Evolutionary conservation across 495 filamentous ascomycete species (phyloP), one percentile per base, ranked within the genome.

Genomic region (Choiromyces venosus): DNA sequence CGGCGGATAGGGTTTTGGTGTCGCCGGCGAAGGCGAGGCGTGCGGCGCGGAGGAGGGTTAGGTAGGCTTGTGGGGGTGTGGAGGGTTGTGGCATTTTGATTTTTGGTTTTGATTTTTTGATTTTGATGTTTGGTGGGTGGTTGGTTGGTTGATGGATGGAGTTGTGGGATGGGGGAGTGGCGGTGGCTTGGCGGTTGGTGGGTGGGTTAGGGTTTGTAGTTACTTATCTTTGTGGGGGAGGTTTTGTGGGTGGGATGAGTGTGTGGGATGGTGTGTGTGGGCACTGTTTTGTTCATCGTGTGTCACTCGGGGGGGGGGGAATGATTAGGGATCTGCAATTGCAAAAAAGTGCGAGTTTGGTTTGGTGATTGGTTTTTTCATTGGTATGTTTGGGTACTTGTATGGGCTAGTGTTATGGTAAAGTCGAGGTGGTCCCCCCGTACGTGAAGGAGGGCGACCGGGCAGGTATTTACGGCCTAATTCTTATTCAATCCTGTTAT

Each of bases 11-110:
- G 46, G 91, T 84, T 12, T 82, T 84, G 14, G 76, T 44, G 80
- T 97, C 94, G 71, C 89, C 93, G 95, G 69, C n/a, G 83, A 98
- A 98, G 64, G 93, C 94, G 72, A 94, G 85, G 38, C 89, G 86
- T 39, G 92, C 89, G 37, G 93, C 90, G 67, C 96, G 95, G 72
- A 97, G 86, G 39, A 99, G 83, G 73, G 91, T 85, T 75, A 94
- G 87, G 83, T 97, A 99, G 25, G 93, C 92, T 79, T 61, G n/a
- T 12, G 5, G 52, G 52, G 52, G 52, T 16, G 52, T 61, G 12
- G n/a, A 10, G 10, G 29, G 52, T 61, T 61, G 52, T 61, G 52
- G 10, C 52, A 61, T 61, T 25, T 56, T n/a, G n/a, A n/a, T n/a
- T n/a, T n/a, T n/a, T n/a, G n/a, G 44, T 56, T 2, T n/a, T n/a